Conservation (phyloP, 257 asterid genomes). For the Anisodus tanguticus region DNA sequence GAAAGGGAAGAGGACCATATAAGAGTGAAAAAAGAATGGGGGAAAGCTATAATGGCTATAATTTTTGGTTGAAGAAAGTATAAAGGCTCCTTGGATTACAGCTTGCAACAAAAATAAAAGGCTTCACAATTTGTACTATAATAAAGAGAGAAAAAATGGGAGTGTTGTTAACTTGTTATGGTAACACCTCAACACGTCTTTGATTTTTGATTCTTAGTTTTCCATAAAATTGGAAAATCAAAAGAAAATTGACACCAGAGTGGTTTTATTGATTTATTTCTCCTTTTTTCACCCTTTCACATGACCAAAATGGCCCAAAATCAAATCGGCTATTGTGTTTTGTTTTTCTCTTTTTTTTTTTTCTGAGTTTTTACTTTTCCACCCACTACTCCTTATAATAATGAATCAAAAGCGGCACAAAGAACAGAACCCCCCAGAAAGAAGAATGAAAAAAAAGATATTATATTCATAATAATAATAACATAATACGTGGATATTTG, state of each 20-base stretch:
- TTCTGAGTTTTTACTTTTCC: not conserved
- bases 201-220: slow-evolving; percentile 41
- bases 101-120: not conserved
- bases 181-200: slow-evolving; percentile 70
- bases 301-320: not conserved
- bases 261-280: not conserved
- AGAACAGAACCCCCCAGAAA: not conserved
- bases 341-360: not conserved
- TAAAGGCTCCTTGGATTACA: slow-evolving; percentile 32
- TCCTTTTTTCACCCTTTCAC: slow-evolving; percentile 18
- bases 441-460: not conserved
- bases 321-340: not conserved
- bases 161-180: slow-evolving; percentile 19
- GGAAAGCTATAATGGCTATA: slow-evolving; percentile 25
- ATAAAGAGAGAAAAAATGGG: slow-evolving; percentile 5
- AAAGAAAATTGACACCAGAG: slow-evolving; percentile 32
- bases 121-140: not conserved
- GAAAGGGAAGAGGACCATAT: not conserved
- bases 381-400: slow-evolving; percentile 28
- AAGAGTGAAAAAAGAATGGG: not conserved
- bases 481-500: not conserved
- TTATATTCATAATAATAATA: not conserved
- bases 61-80: slow-evolving; percentile 38
- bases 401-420: slow-evolving; percentile 15
- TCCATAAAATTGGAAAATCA: slow-evolving; percentile 28